Evolutionary conservation across 805 yeast species (phyloP).

Genomic region (Komagataella phaffii): DNA sequence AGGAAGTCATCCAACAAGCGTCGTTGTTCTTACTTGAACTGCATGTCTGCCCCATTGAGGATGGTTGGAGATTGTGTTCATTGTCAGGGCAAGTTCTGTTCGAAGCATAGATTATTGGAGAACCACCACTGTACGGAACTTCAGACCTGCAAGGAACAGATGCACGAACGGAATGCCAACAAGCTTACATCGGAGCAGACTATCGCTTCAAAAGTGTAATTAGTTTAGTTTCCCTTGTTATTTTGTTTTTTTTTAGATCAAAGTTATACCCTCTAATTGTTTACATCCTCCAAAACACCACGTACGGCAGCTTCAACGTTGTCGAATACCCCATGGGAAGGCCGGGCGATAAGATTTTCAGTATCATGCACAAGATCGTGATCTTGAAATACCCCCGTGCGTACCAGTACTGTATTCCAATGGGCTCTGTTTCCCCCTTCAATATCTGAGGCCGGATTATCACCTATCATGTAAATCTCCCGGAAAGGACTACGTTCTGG

Average conservation of each 20-base stretch:
- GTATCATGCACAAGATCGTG: conserved; percentile 22
- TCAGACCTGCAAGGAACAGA: conserved; percentile 66
- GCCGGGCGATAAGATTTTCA: conserved; percentile 19
- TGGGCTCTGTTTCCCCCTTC: conserved; percentile 79
- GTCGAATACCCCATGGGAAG: conserved; percentile 35
- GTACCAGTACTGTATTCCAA: conserved; percentile 77
- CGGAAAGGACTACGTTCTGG: conserved; percentile 31
- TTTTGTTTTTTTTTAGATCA: neutral
- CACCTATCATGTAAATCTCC: conserved; percentile 90
- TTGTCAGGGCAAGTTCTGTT: conserved; percentile 77
- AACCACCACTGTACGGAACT: conserved; percentile 73
- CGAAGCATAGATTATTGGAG: conserved; percentile 77
- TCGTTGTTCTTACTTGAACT: conserved; percentile 15
- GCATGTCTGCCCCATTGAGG: conserved; percentile 48
- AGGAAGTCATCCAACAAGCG: conserved; percentile 23
- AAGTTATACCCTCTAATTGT: neutral
- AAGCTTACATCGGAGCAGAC: conserved; percentile 79
- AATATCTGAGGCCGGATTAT: conserved; percentile 89
- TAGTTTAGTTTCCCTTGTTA: neutral
- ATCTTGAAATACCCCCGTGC: conserved; percentile 78
- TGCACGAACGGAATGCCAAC: conserved; percentile 75
- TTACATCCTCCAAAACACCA: conserved; percentile 9
- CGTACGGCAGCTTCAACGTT: conserved; percentile 33
- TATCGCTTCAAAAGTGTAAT: conserved; percentile 51
- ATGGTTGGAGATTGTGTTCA: conserved; percentile 76